Evolutionary conservation across 768 basidiomycete genomes (phyloP).

Genomic region (Cyathus striatus): DNA sequence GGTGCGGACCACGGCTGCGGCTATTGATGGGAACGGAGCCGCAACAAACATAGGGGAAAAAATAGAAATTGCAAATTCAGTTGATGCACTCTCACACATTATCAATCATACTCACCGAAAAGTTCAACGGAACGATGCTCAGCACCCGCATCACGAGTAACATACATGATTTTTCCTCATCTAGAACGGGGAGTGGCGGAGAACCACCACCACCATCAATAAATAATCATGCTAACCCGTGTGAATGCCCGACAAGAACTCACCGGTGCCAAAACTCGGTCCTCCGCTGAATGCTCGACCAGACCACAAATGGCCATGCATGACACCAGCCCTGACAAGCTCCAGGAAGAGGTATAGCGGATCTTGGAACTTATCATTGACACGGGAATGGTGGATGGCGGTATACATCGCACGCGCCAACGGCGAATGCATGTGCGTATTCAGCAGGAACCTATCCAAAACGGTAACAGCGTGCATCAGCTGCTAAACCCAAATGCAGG

Average conservation of each 20-base stretch:
- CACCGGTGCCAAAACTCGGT: constrained; percentile 90
- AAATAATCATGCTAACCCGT: constrained; percentile 1
- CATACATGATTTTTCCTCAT: constrained; percentile 93
- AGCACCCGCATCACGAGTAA: constrained; percentile 94
- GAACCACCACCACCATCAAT: too few species aligned
- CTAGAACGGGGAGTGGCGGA: constrained; percentile 37
- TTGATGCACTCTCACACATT: too few species aligned
- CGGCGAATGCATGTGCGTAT: constrained; percentile 83
- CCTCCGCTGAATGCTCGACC: constrained; percentile 88
- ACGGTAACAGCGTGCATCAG: too few species aligned
- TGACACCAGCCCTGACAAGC: constrained; percentile 91
- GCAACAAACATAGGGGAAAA: too few species aligned
- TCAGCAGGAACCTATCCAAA: constrained; percentile 71
- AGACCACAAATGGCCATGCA: constrained; percentile 92
- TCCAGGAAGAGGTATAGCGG: constrained; percentile 93
- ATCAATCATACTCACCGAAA: constrained; percentile 69
- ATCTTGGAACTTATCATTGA: constrained; percentile 99
- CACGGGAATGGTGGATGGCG: constrained; percentile 68
- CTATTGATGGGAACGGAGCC: too few species aligned
- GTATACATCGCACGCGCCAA: constrained; percentile 89
- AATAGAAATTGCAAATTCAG: too few species aligned
- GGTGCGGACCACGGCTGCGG: constrained; percentile 93
- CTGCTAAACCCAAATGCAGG: too few species aligned
- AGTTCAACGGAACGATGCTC: constrained; percentile 91
- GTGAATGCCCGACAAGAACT: constrained; percentile 19